Evolutionary conservation across 2,329 filamentous ascomycete genomes (phyloP), one percentile per base, ranked within the genome.

Genomic region (Alternaria ventricosa): DNA sequence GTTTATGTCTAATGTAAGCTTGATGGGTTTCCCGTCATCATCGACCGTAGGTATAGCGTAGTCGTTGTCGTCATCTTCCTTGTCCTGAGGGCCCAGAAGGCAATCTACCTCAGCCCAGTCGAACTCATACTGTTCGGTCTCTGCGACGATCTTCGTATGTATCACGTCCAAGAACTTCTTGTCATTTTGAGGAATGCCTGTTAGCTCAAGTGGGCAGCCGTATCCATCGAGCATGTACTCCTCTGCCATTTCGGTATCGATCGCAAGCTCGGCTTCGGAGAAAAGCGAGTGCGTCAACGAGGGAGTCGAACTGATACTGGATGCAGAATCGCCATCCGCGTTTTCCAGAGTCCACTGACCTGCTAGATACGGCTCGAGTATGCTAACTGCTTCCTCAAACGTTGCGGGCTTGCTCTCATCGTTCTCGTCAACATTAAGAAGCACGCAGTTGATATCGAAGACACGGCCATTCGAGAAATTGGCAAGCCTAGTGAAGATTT

Each of bases 181-280:
- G 15, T 36, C 33, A 0, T 36, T 1, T 36, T n/a, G 4, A n/a
- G 33, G 4, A 4, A 36, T 5, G 0, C 33, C 15, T 4, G 33
- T 36, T 1, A 36, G 33, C 33, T 36, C 15, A 4, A n/a, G 15
- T 0, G 33, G 33, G 0, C 33, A 0, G 0, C 33, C 33, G 15
- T 36, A 36, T 9, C 33, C 33, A n/a, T 36, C 33, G 33, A 36
- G 33, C 33, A 36, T 36, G 33, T 36, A 36, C 8, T 15, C 33
- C n/a, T 36, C 15, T 9, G 33, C 33, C 33, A 36, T 36, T 2
- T 36, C 33, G 4, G 0, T 36, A 0, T 36, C 33, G 33, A 36
- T 36, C 0, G 33, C 33, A 36, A 36, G 33, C 7, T 36, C 33
- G 33, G 1, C 15, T n/a, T 36, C 33, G 0, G 33, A n/a, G 4